Base-by-base conservation (phyloP, 2,329 filamentous ascomycete genomes). In the Aspergillus pseudoglaucus region DNA sequence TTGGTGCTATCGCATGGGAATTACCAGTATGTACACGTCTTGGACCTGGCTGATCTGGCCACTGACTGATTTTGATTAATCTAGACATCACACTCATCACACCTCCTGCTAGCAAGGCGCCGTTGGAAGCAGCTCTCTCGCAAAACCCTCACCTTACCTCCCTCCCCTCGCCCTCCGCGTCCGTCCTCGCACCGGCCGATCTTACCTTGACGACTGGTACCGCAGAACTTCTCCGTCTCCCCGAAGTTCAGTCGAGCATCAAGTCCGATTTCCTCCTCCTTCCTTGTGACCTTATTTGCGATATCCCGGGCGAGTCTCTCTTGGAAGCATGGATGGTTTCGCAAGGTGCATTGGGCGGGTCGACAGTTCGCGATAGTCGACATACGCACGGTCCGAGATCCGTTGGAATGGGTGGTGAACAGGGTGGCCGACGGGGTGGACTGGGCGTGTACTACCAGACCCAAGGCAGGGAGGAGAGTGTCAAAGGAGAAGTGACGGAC, bases 261-360 rank as follows among this genome's bases (percentile, higher is more conserved):
- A 89, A 81, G 46, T 82, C 83, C 10, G 89, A 98, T 69, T 97
- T 98, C 62, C 74, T 96, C 22, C 81, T 97, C 3, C 75, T 98
- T 3, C 91, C 93, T 0, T 98, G 93, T 68, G 93, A 98, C 65
- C 75, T 98, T 6, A 83, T 98, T 35, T 96, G 90, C 65, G 90
- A 95, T 62, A 74, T 97, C 14, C 84, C 87, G 2, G 90, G 90
- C 10, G 86, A 90, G 58, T 82, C 84, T 53, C 76, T 97, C 18
- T 72, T 95, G 2, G 89, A 96, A 66, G 83, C 90, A 51, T 98
- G 93, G 90, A 90, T 96, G 85, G 82, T 90, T 25, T 83, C 87
- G 57, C 82, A 89, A 44, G 84, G 82, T 14, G 87, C 84, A 33
- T 75, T 91, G 2, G 67, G 82, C 73, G 70, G 75, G 12, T 77